phyloP scores from a whole-genome alignment of 768 basidiomycete genomes.

The Epithele typhae region DNA sequence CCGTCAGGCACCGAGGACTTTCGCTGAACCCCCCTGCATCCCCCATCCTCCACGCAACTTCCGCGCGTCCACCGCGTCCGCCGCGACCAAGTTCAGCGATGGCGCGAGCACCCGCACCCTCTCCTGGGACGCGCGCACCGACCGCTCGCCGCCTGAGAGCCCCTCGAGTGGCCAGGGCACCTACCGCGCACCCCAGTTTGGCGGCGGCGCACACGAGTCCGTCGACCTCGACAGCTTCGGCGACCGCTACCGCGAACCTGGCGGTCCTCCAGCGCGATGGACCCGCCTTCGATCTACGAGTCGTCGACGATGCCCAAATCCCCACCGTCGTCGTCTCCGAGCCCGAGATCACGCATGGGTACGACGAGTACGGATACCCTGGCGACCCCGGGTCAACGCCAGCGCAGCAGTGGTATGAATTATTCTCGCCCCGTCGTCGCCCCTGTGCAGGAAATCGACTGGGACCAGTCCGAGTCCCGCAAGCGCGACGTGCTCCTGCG shows the following conservation, averaged over 20 bases:
- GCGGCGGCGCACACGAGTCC: constrained; percentile 7
- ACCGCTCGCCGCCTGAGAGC: constrained; percentile 1
- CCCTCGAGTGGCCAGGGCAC: constrained; percentile 8
- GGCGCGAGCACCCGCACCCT: constrained; percentile 13
- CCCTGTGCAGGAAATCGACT: constrained; percentile 34
- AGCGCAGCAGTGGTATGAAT: constrained; percentile 42
- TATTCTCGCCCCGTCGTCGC: constrained; percentile 56
- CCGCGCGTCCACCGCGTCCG: constrained; percentile 36
- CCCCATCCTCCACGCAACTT: constrained; percentile 47
- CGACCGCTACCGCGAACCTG: constrained; percentile 18
- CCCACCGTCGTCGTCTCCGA: constrained; percentile 54
- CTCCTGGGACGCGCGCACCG: constrained; percentile 12
- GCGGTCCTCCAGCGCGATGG: constrained; percentile 10
- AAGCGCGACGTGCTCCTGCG: constrained; percentile 52
- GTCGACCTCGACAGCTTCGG: constrained; percentile 21
- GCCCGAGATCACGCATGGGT: background rate
- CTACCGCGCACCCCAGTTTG: background rate
- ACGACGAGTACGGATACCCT: constrained; percentile 9
- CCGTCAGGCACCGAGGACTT: constrained; percentile 1
- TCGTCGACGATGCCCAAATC: constrained; percentile 19
- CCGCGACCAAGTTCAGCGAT: constrained; percentile 20
- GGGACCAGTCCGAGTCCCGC: constrained; percentile 30
- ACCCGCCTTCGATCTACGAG: constrained; percentile 4
- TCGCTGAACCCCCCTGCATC: constrained; percentile 32
- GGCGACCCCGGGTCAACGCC: constrained; percentile 34